phyloP scores from a whole-genome alignment of 306 rosid genomes.

The Acacia confusa region DNA sequence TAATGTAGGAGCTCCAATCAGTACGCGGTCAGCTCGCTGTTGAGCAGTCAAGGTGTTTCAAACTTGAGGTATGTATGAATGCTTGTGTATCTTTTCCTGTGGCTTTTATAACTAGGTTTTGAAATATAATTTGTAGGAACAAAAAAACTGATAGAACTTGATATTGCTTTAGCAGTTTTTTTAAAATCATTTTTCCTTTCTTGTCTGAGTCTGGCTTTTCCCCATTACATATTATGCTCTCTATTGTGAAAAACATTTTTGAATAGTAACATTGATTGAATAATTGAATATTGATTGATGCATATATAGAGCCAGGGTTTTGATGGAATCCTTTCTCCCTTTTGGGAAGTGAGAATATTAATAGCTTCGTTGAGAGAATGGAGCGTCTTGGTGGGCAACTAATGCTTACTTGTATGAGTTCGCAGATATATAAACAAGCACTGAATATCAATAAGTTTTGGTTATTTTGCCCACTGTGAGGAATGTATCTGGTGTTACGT shows the following conservation, averaged over 20 bases:
- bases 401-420: neutral
- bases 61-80: conserved; percentile 68
- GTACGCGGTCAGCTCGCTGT: conserved; percentile 85
- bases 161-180: neutral
- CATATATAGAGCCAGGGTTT: neutral
- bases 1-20: conserved; percentile 80
- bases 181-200: conserved; percentile 2
- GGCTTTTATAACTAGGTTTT: neutral
- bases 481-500: neutral
- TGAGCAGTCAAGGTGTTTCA: conserved; percentile 95
- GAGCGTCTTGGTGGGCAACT: no score
- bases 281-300: neutral
- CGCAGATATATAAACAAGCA: neutral
- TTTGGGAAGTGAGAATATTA: neutral
- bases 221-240: neutral
- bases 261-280: neutral
- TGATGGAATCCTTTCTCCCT: neutral
- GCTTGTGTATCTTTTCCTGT: conserved; percentile 15
- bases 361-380: neutral
- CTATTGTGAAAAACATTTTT: neutral
- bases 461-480: neutral
- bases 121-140: neutral
- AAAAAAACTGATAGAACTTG: neutral
- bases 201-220: neutral
- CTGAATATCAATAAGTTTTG: neutral